Evolutionary conservation across 2,329 filamentous ascomycete species (phyloP), one percentile per base, ranked within the genome.

Genomic region (Eurotiales sp.): DNA sequence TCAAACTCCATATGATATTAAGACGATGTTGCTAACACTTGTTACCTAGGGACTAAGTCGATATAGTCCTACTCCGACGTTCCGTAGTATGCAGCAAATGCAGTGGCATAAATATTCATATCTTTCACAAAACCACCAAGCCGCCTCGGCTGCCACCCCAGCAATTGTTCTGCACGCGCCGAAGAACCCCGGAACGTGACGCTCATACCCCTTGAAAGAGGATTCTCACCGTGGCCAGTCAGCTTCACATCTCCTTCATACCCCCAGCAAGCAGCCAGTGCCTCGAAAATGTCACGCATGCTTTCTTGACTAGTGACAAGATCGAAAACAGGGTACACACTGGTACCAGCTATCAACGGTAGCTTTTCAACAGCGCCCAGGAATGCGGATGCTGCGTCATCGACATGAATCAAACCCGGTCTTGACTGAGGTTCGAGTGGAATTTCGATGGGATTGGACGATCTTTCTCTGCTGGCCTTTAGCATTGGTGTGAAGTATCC

Each of bases 241-340:
- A 64, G 60, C 29, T 61, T 56, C 19, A 72, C 36, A 27, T 54
- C 53, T 2, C 62, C 66, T 3, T 58, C 52, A 25, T 62, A 63
- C 0, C 61, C 66, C 14, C 66, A 40, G 22, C 50, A 52, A 29
- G 45, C 56, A 21, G 59, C 64, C 6, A 46, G 27, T 12, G 57
- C 58, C 12, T 59, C 56, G 12, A 69, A 46, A 12, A 71, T 60
- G 27, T 61, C 61, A 8, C 56, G 50, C 52, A 69, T 61, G 19
- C 58, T 61, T 51, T 71, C 67, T 34, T 61, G 58, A 40, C 64
- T 64, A 1, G 62, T 61, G 11, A 66, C 56, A 8, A 73, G 55
- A 54, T 71, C 64, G 58, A 73, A 73, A 3, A 73, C 54, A 1
- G 70, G 69, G 55, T 67, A 70, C 8, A 63, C 55, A 10, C 62